These are phyloP conservation scores for Globisporangium parvum DNA, from an alignment of 352 stramenopile species.

Conservation along the genomic window DNA sequence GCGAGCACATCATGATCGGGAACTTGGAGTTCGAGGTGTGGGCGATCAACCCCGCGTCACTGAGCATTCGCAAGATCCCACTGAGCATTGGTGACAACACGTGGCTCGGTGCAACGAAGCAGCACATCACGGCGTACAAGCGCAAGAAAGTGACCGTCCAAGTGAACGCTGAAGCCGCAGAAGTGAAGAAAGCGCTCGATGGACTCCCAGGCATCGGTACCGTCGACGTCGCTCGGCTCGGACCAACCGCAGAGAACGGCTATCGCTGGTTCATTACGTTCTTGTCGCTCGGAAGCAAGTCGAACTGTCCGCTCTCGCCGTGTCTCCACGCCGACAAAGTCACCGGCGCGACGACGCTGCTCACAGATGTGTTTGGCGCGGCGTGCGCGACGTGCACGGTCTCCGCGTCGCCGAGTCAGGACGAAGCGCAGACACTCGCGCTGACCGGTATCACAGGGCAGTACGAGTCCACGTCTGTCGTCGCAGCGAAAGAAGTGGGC, in stretches of 20 bases:
- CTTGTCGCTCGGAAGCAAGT: constrained; percentile 44
- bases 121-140: constrained; percentile 58
- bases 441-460: constrained; percentile 35
- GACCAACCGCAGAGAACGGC: constrained; percentile 45
- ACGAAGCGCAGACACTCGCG: constrained; percentile 26
- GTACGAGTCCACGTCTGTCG: constrained; percentile 33
- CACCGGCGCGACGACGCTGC: constrained; percentile 21
- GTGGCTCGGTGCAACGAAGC: constrained; percentile 30
- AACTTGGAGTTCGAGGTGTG: constrained; percentile 37
- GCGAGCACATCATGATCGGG: constrained; percentile 60
- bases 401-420: constrained; percentile 22
- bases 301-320: constrained; percentile 43
- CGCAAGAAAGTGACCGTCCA: constrained; percentile 61
- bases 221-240: constrained; percentile 48
- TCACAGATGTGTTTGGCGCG: constrained; percentile 42
- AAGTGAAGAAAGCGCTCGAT: constrained; percentile 39
- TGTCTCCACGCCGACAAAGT: constrained; percentile 52
- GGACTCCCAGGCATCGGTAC: constrained; percentile 46
- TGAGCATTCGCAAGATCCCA: constrained; percentile 32
- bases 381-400: constrained; percentile 41
- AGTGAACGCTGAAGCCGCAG: constrained; percentile 40
- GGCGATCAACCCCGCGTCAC: constrained; percentile 15
- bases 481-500: constrained; percentile 44
- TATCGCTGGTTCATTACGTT: constrained; percentile 73
- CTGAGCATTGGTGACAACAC: constrained; percentile 10